These are phyloP conservation scores for Abelmoschus esculentus DNA, from an alignment of 345 rosid genomes.

Conservation along the genomic window DNA sequence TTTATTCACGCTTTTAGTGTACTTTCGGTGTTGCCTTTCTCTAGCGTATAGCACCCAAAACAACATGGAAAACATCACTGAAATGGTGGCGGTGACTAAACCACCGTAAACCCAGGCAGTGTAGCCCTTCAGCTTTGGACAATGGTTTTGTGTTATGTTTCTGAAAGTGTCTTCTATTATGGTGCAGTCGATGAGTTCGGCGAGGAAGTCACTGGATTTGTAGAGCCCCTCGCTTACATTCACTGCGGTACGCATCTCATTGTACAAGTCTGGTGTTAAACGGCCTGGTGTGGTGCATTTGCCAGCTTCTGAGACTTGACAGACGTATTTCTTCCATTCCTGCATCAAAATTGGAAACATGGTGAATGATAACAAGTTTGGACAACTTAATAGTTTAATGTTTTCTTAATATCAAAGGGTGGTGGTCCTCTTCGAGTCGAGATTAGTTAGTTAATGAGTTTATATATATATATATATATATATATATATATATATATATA, in stretches of 20 bases:
- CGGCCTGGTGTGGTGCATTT: constrained; percentile 34
- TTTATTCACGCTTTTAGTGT: constrained; percentile 15
- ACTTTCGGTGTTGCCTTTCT: constrained; percentile 36
- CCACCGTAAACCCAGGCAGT: constrained; percentile 37
- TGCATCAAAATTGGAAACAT: constrained; percentile 4
- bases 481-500: too few species aligned
- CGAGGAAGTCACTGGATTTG: constrained; percentile 30
- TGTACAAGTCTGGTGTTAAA: constrained; percentile 26
- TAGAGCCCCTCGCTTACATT: constrained; percentile 35
- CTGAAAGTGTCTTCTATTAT: constrained; percentile 33
- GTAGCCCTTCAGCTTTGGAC: constrained; percentile 28
- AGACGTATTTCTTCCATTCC: constrained; percentile 44
- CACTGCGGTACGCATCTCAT: constrained; percentile 30
- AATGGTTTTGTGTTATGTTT: constrained; percentile 17
- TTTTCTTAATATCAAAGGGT: too few species aligned
- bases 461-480: too few species aligned
- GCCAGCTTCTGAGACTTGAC: constrained; percentile 36
- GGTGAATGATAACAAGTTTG: too few species aligned
- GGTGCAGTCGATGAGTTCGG: constrained; percentile 28
- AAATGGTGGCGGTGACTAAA: constrained; percentile 31
- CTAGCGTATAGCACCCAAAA: constrained; percentile 45
- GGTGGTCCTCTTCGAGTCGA: too few species aligned
- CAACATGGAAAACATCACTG: constrained; percentile 41
- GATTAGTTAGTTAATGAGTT: too few species aligned
- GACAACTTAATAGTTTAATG: too few species aligned